Percentiles rank a stretch among this genome's conserved stretches.
These are phyloP conservation scores for Cephaloascus fragrans DNA, from an alignment of 805 yeast species.

Conservation along the genomic window DNA sequence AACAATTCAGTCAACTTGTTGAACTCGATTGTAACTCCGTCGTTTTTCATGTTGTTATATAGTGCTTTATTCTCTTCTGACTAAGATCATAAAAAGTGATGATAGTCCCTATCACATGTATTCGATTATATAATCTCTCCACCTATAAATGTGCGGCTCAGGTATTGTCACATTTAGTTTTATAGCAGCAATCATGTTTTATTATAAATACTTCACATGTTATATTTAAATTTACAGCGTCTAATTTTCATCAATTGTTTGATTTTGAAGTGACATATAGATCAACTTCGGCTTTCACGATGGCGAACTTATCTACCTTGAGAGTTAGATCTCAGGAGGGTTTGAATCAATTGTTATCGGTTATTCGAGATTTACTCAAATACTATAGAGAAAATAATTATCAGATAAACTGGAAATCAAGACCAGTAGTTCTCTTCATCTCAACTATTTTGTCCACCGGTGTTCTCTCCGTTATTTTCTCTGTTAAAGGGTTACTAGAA, in stretches of 20 bases:
- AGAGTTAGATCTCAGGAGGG: slow-evolving; percentile 7
- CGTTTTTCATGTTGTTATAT: slow-evolving; percentile 16
- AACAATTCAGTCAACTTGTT: slow-evolving; percentile 28
- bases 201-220: too few relatives aligned
- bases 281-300: background rate
- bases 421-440: slow-evolving; percentile 31
- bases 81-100: too few relatives aligned
- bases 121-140: too few relatives aligned
- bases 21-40: slow-evolving; percentile 19
- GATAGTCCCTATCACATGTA: too few relatives aligned
- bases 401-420: slow-evolving; percentile 26
- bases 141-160: too few relatives aligned
- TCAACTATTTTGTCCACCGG: slow-evolving; percentile 28
- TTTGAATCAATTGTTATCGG: slow-evolving; percentile 18
- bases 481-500: slow-evolving; percentile 21
- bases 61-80: too few relatives aligned
- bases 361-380: slow-evolving; percentile 24
- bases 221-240: too few relatives aligned
- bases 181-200: too few relatives aligned
- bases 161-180: too few relatives aligned
- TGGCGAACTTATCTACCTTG: background rate
- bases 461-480: slow-evolving; percentile 25
- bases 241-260: too few relatives aligned
- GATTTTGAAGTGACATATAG: background rate
- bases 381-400: slow-evolving; percentile 25